phyloP scores from a whole-genome alignment of 1,139 yeast species.

The Hansenula lynferdii region DNA sequence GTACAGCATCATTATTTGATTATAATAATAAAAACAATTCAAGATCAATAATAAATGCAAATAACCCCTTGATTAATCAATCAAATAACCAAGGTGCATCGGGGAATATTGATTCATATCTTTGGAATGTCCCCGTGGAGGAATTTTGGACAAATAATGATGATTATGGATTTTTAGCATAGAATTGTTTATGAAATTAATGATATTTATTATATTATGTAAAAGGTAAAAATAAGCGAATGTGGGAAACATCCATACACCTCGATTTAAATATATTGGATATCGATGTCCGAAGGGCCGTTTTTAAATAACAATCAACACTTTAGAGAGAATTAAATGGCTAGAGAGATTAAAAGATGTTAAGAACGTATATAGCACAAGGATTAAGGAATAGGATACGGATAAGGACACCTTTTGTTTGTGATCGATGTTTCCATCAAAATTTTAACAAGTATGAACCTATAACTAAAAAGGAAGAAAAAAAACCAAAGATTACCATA shows the following conservation, averaged over 20 bases:
- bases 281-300: too few relatives aligned
- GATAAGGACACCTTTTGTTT: background rate
- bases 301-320: too few relatives aligned
- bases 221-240: background rate
- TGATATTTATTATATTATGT: background rate
- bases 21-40: slow-evolving; percentile 7
- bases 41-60: slow-evolving; percentile 3
- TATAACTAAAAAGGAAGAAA: background rate
- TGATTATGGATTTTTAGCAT: slow-evolving; percentile 39
- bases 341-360: slow-evolving; percentile 2
- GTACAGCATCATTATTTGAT: slow-evolving; percentile 19
- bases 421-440: background rate
- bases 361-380: background rate
- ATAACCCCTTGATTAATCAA: too few relatives aligned
- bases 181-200: background rate
- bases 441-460: background rate
- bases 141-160: slow-evolving; percentile 40
- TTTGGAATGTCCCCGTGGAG: slow-evolving; percentile 30
- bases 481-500: background rate
- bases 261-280: too few relatives aligned
- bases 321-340: too few relatives aligned
- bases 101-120: slow-evolving; percentile 8
- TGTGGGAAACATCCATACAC: background rate
- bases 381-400: background rate
- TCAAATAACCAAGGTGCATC: too few relatives aligned